phyloP scores from a whole-genome alignment of 2,329 filamentous ascomycete genomes.

The Penicillium hordei region DNA sequence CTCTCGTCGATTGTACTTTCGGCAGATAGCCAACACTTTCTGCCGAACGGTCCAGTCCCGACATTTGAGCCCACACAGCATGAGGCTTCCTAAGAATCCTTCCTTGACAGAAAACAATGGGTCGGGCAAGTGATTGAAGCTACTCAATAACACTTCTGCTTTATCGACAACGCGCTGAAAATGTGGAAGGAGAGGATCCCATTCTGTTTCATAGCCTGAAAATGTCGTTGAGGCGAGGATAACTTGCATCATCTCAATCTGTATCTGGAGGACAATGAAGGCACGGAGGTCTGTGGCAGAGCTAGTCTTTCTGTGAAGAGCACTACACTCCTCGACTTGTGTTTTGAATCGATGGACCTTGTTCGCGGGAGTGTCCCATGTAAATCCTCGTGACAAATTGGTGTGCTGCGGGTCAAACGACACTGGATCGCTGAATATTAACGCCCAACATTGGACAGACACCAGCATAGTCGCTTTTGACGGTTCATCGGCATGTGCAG shows the following conservation, averaged over 20 bases:
- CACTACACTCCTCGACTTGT: not conserved
- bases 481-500: not conserved
- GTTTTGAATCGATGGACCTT: not conserved
- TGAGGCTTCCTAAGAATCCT: not conserved
- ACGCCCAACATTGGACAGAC: conserved; percentile 1
- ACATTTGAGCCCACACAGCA: conserved; percentile 5
- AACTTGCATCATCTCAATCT: not conserved
- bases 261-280: not conserved
- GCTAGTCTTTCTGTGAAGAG: not conserved
- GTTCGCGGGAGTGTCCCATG: not conserved
- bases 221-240: not conserved
- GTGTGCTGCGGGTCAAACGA: not conserved
- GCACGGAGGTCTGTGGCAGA: not conserved
- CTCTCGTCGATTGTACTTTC: conserved; percentile 4
- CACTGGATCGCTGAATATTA: not conserved
- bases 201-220: not conserved
- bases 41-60: conserved; percentile 3
- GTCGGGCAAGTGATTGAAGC: not conserved
- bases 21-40: not conserved
- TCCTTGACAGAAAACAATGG: conserved; percentile 1
- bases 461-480: not conserved
- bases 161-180: not conserved
- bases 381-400: not conserved
- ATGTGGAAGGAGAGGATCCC: not conserved
- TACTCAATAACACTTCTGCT: not conserved